phyloP scores from a whole-genome alignment of 2,329 filamentous ascomycete genomes.

The Venturia nashicola region DNA sequence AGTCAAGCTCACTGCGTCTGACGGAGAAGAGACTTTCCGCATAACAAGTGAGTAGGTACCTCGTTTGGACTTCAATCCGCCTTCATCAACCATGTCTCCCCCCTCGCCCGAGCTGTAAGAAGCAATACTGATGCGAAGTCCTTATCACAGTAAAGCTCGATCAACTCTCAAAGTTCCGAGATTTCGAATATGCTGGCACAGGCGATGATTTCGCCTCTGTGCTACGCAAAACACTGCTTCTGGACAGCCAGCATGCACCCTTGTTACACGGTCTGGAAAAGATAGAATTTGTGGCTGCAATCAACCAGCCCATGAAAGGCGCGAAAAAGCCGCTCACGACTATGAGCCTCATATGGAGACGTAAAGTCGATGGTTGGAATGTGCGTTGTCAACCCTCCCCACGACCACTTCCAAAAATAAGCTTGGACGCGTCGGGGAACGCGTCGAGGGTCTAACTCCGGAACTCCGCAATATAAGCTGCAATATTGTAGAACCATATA shows the following conservation, averaged over 20 bases:
- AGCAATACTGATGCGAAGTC: not conserved
- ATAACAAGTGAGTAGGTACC: constrained; percentile 3
- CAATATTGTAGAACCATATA: not conserved
- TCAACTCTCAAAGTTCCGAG: constrained; percentile 39
- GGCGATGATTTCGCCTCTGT: not conserved
- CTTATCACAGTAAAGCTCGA: constrained; percentile 41
- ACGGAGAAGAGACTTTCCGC: not conserved
- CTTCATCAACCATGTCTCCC: not conserved
- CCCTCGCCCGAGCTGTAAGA: not conserved
- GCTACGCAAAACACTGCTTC: not conserved
- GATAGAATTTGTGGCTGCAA: not conserved
- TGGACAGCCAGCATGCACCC: not conserved
- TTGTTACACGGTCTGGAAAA: not conserved
- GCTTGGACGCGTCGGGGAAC: not conserved
- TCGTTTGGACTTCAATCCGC: not conserved
- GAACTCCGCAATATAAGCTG: not conserved
- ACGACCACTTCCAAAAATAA: not conserved
- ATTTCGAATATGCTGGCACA: constrained; percentile 39
- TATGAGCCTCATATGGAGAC: constrained; percentile 3
- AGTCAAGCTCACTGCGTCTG: constrained; percentile 5
- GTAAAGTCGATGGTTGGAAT: not conserved
- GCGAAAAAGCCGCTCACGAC: no score
- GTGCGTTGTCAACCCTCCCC: not conserved
- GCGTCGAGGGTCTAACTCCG: not conserved
- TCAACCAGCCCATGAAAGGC: not conserved